Base-by-base conservation (phyloP, 768 basidiomycete species). In the Boletus reticuloceps region DNA sequence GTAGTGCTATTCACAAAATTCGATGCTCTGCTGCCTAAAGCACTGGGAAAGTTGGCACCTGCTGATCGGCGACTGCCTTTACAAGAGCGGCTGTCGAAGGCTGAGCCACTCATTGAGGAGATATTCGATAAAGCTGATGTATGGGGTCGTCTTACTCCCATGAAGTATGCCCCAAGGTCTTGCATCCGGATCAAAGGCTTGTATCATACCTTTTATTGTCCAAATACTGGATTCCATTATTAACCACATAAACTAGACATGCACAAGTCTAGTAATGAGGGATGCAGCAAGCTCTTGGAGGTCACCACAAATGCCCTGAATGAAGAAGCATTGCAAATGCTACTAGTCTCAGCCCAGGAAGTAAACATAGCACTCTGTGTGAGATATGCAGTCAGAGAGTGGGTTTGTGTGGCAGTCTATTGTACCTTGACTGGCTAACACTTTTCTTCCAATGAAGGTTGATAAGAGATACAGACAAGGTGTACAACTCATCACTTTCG, bases 1-100 rank as follows among this genome's bases (percentile, higher is more conserved):
- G 16, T 56, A 5, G 51, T 56, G 12, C 13, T 54, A 3, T 47
- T 56, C 45, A 56, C 54, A 2, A 55, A 55, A 40, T 55, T 55
- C 12, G 50, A 55, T 32, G 54, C 50, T 5, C 44, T 55, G 2
- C 2, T 39, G n/a, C 20, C 37, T 5, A 14, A 37, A 8, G 54
- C 54, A 11, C 1, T 53, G 12, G 37, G 20, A 12, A 34, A 42
- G n/a, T 14, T 56, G 17, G 6, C 0, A 5, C 38, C 38, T 7
- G 31, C 38, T 29, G 37, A 46, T 36, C 38, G 31, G 27, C n/a
- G 1, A 4, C 3, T 46, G 4, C 22, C 38, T 12, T 13, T 7
- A 7, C 14, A 9, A 11, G 54, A 52, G 14, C 50, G 17, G 11
- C 0, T 38, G 8, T 19, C 13, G 5, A 55, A 32, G 9, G 50